Conservation (phyloP, 768 basidiomycete species). For the Pisolithus tinctorius region DNA sequence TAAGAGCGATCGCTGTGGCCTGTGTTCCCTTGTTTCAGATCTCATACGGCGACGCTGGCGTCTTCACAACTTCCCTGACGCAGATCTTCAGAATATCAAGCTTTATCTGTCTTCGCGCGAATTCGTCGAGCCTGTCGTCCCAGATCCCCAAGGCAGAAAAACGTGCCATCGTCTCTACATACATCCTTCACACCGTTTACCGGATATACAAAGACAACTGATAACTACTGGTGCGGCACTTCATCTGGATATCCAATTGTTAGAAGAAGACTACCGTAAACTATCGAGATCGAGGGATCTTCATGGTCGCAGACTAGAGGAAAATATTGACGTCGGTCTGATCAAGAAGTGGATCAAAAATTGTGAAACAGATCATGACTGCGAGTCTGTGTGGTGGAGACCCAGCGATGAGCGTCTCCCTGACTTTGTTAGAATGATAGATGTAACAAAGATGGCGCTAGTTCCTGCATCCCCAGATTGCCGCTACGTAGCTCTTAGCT, state of each 20-base stretch:
- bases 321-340: background rate
- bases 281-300: constrained; percentile 2
- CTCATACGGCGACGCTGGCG: constrained; percentile 1
- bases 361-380: background rate
- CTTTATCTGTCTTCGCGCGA: background rate
- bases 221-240: background rate
- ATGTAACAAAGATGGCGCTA: background rate
- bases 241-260: background rate
- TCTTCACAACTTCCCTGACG: background rate
- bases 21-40: constrained; percentile 3
- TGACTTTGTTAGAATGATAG: background rate
- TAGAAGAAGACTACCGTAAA: constrained; percentile 3
- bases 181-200: background rate
- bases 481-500: constrained; percentile 4
- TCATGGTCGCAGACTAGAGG: constrained; percentile 2
- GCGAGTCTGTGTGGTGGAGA: background rate
- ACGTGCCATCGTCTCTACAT: constrained; percentile 1
- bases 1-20: background rate
- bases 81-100: background rate
- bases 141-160: background rate
- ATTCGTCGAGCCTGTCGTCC: background rate
- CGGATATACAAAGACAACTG: background rate
- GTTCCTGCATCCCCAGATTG: constrained; percentile 1
- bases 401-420: background rate
- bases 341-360: constrained; percentile 5